Evolutionary conservation across 2,329 filamentous ascomycete species (phyloP), one percentile per base, ranked within the genome.

Genomic region (Pseudopithomyces maydicus): DNA sequence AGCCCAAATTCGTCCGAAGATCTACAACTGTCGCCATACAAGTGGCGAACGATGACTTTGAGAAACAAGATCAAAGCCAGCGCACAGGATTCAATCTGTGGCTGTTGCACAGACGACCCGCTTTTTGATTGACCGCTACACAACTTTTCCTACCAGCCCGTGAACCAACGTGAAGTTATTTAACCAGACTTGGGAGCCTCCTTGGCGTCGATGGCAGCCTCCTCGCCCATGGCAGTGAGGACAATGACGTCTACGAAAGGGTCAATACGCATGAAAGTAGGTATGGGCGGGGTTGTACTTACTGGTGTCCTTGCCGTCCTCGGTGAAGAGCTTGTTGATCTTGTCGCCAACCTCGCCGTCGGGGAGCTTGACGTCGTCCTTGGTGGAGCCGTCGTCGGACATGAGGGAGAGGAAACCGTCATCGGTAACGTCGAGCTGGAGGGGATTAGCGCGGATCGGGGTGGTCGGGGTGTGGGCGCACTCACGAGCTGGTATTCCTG

Each of bases 351-450:
- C 73, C 58, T 98, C 94, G 73, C 89, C 89, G 1, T 97, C 93
- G 71, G 95, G 95, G 69, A 96, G 76, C 84, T 91, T 92, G 80
- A 98, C 92, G 78, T 99, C 94, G 74, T 97, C 91, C 87, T 97
- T 97, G 83, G 88, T 89, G 78, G 86, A 83, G 77, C 93, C 93
- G 70, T 90, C 86, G 65, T 94, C 90, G 77, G 84, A 86, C 90
- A 98, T 96, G 77, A 99, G 90, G 77, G 90, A 93, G 70, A 99
- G 90, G 88, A 90, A 98, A 66, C 86, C 92, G 76, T 98, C 95
- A 74, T 98, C 95, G 68, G 90, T 89, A 80, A 97, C 89, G 79
- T 97, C 90, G 74, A 97, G 86, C 92, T 97, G 70, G 26, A 33
- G 17, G 35, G 3, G 38, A 56, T 70, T 52, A 73, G 70, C 52